These are phyloP conservation scores for Trebouxia gelatinosa DNA, from an alignment of 163 green algal species.

Conservation along the genomic window DNA sequence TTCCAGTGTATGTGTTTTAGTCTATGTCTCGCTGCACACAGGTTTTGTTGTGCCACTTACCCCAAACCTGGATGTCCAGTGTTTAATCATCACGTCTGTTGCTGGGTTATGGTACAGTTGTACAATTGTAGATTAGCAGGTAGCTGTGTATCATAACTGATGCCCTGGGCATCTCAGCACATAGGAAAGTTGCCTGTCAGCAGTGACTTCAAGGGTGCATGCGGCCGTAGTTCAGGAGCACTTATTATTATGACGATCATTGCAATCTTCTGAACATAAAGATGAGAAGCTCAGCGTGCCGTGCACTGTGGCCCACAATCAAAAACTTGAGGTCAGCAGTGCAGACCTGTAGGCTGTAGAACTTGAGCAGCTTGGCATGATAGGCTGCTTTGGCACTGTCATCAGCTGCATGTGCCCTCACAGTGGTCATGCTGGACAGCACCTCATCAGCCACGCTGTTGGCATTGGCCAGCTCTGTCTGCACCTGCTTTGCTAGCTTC, in stretches of 20 bases:
- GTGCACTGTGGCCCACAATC: too few species aligned
- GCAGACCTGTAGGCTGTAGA: conserved; percentile 46
- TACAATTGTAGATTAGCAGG: too few species aligned
- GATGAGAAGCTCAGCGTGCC: background rate
- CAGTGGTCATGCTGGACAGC: conserved; percentile 63
- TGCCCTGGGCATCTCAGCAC: too few species aligned
- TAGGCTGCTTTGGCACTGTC: conserved; percentile 60
- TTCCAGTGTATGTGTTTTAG: too few species aligned
- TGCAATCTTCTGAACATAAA: background rate
- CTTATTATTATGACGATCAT: background rate
- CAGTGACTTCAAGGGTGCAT: too few species aligned
- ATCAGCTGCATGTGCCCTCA: conserved; percentile 60
- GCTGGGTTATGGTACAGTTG: too few species aligned
- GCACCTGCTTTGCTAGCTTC: conserved; percentile 68
- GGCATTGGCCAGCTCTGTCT: conserved; percentile 74
- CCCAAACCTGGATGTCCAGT: too few species aligned
- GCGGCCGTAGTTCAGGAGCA: conserved; percentile 30
- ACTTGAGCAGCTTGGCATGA: conserved; percentile 53
- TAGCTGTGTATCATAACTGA: too few species aligned
- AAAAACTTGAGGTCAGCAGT: background rate
- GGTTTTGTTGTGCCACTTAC: too few species aligned
- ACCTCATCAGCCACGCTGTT: conserved; percentile 81
- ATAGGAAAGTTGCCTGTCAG: too few species aligned
- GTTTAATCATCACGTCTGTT: too few species aligned
- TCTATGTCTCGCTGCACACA: too few species aligned